Percentiles rank a stretch among this genome's conserved stretches.
phyloP scores from a whole-genome alignment of 371 early-diverging fungal species.

The Entomophthora muscae region DNA sequence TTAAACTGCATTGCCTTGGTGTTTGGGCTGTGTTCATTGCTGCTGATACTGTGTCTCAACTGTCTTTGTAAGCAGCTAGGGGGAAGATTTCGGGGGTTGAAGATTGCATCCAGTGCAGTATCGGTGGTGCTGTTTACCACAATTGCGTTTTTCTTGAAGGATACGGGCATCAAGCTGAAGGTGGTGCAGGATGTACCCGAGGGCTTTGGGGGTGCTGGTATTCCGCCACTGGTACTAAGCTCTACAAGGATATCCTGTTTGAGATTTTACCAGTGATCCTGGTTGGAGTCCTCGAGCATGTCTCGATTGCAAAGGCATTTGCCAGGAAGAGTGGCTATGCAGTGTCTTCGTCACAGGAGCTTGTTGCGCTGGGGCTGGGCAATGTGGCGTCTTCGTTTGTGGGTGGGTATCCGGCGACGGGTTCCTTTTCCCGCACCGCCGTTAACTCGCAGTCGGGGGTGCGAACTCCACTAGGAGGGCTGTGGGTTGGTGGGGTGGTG shows the following conservation, averaged over 20 bases:
- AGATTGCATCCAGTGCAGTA: conserved; percentile 22
- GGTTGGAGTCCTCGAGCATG: conserved; percentile 63
- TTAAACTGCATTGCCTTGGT: background rate
- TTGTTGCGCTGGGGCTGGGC: conserved; percentile 64
- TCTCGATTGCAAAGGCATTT: conserved; percentile 66
- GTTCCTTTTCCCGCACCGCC: conserved; percentile 72
- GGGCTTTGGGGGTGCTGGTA: conserved; percentile 25
- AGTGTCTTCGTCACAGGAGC: conserved; percentile 55
- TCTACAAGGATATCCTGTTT: conserved; percentile 22
- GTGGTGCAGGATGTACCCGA: conserved; percentile 48
- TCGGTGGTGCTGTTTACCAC: conserved; percentile 27
- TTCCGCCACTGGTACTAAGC: background rate
- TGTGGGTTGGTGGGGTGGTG: conserved; percentile 52
- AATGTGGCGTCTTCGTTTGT: conserved; percentile 68
- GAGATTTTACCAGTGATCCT: conserved; percentile 42
- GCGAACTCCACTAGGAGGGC: conserved; percentile 55
- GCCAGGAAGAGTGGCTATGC: conserved; percentile 33
- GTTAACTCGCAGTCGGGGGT: conserved; percentile 63
- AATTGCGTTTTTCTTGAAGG: conserved; percentile 15
- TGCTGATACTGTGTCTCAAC: background rate
- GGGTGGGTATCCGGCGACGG: conserved; percentile 65
- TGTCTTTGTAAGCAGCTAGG: background rate
- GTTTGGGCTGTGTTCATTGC: conserved; percentile 1
- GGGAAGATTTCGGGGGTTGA: background rate
- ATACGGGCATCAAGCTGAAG: background rate